Percentiles rank a stretch among this genome's conserved stretches.
These are phyloP conservation scores for Globisporangium lucens DNA, from an alignment of 352 stramenopile species.

Conservation along the genomic window DNA sequence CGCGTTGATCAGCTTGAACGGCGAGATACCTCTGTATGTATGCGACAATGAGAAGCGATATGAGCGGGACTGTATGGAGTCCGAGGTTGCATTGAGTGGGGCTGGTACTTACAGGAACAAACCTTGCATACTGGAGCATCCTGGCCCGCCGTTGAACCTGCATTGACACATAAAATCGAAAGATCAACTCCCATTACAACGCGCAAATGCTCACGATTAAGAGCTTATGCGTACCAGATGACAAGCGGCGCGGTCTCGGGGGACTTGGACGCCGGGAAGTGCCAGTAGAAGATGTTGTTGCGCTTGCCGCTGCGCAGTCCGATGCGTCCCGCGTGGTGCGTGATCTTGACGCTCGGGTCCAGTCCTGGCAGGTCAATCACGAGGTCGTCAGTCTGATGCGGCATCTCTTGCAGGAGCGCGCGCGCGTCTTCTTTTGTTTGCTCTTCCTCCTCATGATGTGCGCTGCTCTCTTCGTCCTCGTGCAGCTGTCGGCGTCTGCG, in stretches of 20 bases:
- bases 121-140: conserved; percentile 81
- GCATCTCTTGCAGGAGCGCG: background rate
- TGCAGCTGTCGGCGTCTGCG: conserved; percentile 12
- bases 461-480: conserved; percentile 1
- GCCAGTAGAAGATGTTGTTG: conserved; percentile 82
- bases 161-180: background rate
- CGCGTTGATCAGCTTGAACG: conserved; percentile 56
- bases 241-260: conserved; percentile 55
- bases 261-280: conserved; percentile 50
- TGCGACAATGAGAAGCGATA: background rate
- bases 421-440: background rate
- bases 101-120: conserved; percentile 51
- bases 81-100: background rate
- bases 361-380: conserved; percentile 54
- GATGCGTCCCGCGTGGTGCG: conserved; percentile 67
- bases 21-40: conserved; percentile 46
- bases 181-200: no score
- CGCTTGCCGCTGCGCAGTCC: conserved; percentile 38
- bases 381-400: conserved; percentile 26
- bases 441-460: conserved; percentile 7
- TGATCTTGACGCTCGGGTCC: conserved; percentile 42
- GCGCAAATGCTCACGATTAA: no score
- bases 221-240: conserved; percentile 43
- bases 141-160: conserved; percentile 77
- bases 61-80: background rate